A percentile compares a stretch with the other conserved stretches of the same genome.
Evolutionary conservation across 2,329 filamentous ascomycete species (phyloP).

Genomic region (Orbilia quercus): DNA sequence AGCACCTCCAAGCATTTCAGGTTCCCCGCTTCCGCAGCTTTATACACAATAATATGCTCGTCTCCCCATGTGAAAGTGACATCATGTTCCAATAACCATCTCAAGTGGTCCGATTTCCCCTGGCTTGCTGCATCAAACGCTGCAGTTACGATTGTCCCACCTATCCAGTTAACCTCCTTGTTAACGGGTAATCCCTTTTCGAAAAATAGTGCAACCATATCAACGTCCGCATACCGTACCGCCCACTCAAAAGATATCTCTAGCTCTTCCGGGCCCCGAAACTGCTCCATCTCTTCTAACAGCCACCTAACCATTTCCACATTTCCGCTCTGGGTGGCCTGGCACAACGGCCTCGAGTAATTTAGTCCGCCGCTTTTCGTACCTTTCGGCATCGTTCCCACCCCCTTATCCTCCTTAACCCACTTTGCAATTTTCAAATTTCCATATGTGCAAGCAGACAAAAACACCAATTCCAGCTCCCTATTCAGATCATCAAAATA

Average conservation of each 20-base stretch:
- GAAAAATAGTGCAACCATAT: slow-evolving; percentile 42
- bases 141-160: slow-evolving; percentile 8
- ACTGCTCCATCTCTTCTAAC: background rate
- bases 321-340: slow-evolving; percentile 42
- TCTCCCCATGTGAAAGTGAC: slow-evolving; percentile 18
- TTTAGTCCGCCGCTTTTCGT: slow-evolving; percentile 10
- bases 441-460: slow-evolving; percentile 31
- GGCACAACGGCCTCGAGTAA: slow-evolving; percentile 17
- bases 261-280: slow-evolving; percentile 4
- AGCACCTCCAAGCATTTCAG: slow-evolving; percentile 24
- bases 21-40: slow-evolving; percentile 16
- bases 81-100: slow-evolving; percentile 20
- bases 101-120: slow-evolving; percentile 19
- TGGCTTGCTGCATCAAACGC: slow-evolving; percentile 14
- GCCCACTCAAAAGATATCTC: slow-evolving; percentile 40
- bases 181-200: slow-evolving; percentile 21
- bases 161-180: background rate
- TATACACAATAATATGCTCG: slow-evolving; percentile 6
- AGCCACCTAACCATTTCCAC: slow-evolving; percentile 32
- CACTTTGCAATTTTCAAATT: slow-evolving; percentile 22
- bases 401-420: slow-evolving; percentile 12
- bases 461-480: slow-evolving; percentile 25
- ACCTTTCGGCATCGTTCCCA: background rate
- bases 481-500: slow-evolving; percentile 9
- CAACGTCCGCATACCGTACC: slow-evolving; percentile 22